phyloP scores from a whole-genome alignment of 257 asterid genomes.

The Gardenia jasminoides region DNA sequence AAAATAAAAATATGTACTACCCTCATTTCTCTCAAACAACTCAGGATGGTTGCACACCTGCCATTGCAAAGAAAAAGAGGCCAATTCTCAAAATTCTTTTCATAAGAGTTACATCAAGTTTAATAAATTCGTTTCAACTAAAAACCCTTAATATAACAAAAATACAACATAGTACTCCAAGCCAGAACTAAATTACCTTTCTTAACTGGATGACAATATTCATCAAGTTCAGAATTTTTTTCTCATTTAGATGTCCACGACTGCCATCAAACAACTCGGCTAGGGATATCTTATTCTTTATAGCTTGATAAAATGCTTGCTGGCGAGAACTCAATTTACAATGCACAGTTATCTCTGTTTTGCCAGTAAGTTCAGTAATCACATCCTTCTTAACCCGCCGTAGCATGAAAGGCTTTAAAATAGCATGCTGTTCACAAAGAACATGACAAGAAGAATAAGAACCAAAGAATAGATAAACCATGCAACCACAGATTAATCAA shows the following conservation, averaged over 20 bases:
- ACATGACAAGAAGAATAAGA: constrained; percentile 6
- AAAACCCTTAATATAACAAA: constrained; percentile 2
- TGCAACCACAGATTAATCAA: constrained; percentile 15
- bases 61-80: constrained; percentile 20
- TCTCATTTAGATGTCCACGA: constrained; percentile 96
- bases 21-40: constrained; percentile 97
- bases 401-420: constrained; percentile 95
- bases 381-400: constrained; percentile 98
- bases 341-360: constrained; percentile 85
- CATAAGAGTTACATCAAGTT: background rate
- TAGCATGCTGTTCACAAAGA: constrained; percentile 73
- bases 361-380: constrained; percentile 85
- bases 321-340: constrained; percentile 93
- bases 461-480: background rate
- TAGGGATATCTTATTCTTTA: constrained; percentile 94
- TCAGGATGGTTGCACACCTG: constrained; percentile 99
- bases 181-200: constrained; percentile 54
- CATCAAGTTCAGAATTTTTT: constrained; percentile 88
- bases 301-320: constrained; percentile 96
- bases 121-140: background rate
- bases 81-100: background rate
- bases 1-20: constrained; percentile 79
- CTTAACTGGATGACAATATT: constrained; percentile 97
- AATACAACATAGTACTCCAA: constrained; percentile 16
- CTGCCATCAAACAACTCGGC: constrained; percentile 88